Base-by-base conservation (phyloP, 164 flowering plant species). In the Vitis cinerea region DNA sequence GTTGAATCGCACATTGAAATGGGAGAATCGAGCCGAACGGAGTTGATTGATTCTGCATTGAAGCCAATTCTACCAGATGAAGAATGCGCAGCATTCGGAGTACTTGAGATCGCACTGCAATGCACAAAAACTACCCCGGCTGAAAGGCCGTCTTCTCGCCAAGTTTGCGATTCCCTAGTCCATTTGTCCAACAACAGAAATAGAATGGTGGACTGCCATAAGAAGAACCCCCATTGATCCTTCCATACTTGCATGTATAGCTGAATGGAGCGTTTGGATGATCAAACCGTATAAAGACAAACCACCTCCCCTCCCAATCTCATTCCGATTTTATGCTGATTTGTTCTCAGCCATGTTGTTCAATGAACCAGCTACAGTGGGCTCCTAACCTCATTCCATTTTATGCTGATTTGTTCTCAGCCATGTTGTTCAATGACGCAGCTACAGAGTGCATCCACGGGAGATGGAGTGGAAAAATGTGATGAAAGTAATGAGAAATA, bases 51-150 rank as follows among this genome's bases (percentile, higher is more conserved):
- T 77, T 83, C 90, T 2, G 78, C 70, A 1, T 52, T 93, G 73
- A 85, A 80, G 61, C 92, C 98, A 4, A 71, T 89, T 53, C 44
- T 82, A 13, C 88, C 89, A 0, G 73, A 77, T 3, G 97, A 96
- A 75, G 92, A 90, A 72, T 76, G 71, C 61, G 82, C 90, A 48
- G 86, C 86, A 48, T 83, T 83, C 51, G 91, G 89, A 72, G 84
- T 91, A 66, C 93, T 96, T 3, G 94, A 96, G 10, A 82, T 93
- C 31, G 97, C 97, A 23, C 64, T 96, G 59, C 84, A 85, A 56
- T 96, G 99, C 88, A 91, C 99, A 5, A 88, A 86, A 79, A 84
- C 88, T 29, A 80, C 74, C 16, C 90, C 98, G 0, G 84, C 84
- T 2, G 97, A 90, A 69, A 83, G 99, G 75, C 96, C 92, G 12